These are phyloP conservation scores for Chytridiales sp. DNA, from an alignment of 371 early-diverging fungal genomes.

Conservation along the genomic window DNA sequence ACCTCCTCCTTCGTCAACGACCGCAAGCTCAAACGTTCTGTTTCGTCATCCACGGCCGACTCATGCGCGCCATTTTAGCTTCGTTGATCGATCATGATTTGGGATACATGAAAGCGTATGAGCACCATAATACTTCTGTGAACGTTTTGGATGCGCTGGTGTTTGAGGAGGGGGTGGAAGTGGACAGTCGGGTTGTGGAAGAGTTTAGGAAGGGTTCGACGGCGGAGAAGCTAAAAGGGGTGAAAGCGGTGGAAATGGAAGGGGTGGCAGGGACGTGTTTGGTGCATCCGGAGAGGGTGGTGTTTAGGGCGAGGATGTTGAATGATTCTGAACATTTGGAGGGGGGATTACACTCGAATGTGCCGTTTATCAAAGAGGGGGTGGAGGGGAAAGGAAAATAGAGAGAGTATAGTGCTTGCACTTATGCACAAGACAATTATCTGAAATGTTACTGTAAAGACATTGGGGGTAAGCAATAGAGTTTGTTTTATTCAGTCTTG, in stretches of 20 bases:
- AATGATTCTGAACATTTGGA: constrained; percentile 29
- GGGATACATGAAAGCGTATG: constrained; percentile 33
- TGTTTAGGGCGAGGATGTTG: constrained; percentile 25
- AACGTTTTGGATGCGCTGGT: constrained; percentile 43
- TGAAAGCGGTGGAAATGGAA: not conserved
- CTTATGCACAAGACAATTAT: too few species aligned
- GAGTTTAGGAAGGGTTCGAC: not conserved
- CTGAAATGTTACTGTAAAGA: too few species aligned
- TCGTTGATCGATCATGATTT: constrained; percentile 37
- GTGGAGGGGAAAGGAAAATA: too few species aligned
- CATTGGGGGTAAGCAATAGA: too few species aligned
- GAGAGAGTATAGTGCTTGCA: too few species aligned
- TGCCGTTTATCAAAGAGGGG: too few species aligned
- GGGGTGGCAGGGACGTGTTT: not conserved
- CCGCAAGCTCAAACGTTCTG: constrained; percentile 24
- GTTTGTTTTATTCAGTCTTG: too few species aligned
- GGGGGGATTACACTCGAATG: too few species aligned
- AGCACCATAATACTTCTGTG: constrained; percentile 45
- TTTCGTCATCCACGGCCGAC: constrained; percentile 41
- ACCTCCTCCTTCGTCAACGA: constrained; percentile 20
- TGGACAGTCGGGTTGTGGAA: constrained; percentile 1
- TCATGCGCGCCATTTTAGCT: constrained; percentile 46
- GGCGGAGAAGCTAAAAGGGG: not conserved
- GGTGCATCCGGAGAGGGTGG: constrained; percentile 20
- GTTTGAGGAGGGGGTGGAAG: constrained; percentile 8